phyloP scores from a whole-genome alignment of 768 basidiomycete genomes.

The Macrolepiota dolichaula region DNA sequence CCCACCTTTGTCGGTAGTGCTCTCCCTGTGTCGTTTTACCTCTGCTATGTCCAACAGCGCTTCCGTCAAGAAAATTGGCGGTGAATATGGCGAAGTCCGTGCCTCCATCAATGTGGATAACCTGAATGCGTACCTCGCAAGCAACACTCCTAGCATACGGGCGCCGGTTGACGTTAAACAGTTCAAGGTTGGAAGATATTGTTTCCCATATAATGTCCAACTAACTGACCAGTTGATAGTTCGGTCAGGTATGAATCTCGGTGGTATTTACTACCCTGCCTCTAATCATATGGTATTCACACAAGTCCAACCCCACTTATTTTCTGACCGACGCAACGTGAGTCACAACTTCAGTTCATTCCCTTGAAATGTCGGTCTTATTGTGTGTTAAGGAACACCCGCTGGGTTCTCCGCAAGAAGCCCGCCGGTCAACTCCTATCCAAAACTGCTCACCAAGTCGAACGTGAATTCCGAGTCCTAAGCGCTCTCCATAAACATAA shows the following conservation, averaged over 20 bases:
- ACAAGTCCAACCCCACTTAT: constrained; percentile 93
- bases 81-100: constrained; percentile 72
- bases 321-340: constrained; percentile 78
- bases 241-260: constrained; percentile 66
- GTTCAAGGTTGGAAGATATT: constrained; percentile 67
- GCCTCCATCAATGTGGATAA: constrained; percentile 62
- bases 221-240: constrained; percentile 38
- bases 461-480: constrained; percentile 87
- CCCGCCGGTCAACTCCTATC: constrained; percentile 86
- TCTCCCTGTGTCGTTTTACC: constrained; percentile 16
- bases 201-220: neutral
- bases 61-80: constrained; percentile 51
- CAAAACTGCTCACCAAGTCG: constrained; percentile 91
- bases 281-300: neutral
- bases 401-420: constrained; percentile 90
- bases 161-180: constrained; percentile 81
- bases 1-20: neutral
- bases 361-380: neutral
- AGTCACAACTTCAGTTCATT: constrained; percentile 26
- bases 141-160: constrained; percentile 50
- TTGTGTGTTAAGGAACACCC: constrained; percentile 36
- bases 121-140: constrained; percentile 64
- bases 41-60: constrained; percentile 15
- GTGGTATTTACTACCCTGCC: neutral
- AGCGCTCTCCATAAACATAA: constrained; percentile 77